Evolutionary conservation across 768 basidiomycete genomes (phyloP), one percentile per base, ranked within the genome.

Genomic region (Sporobolomyces roseus): DNA sequence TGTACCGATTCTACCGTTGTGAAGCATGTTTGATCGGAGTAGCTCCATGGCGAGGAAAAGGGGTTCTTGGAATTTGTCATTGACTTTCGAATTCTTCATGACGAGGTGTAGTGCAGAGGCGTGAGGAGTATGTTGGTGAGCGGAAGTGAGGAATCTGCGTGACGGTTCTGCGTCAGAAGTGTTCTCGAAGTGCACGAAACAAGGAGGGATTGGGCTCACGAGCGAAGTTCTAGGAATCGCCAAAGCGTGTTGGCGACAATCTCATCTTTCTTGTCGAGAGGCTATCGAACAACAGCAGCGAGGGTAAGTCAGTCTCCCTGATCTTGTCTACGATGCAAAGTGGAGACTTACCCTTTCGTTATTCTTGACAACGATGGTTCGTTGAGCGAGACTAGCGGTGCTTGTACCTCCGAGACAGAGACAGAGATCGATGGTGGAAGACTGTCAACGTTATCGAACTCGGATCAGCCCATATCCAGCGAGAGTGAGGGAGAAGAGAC

Each of bases 41-140:
- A 99, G 85, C 80, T 99, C 96, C 78, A 98, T 83, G 79, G 96
- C 92, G 77, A 98, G 80, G 78, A 92, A 98, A 1, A 98, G 81
- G 3, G 96, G 85, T 79, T 98, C 96, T 78, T 99, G 96, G 83
- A 98, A 97, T 80, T 96, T 96, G 83, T 99, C 96, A 78, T 93
- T 96, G 74, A 97, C 80, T 45, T 89, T 85, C 9, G 90, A 86
- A 38, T 82, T 83, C 73, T 85, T 84, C 77, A 93, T 82, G 21
- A 91, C 91, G 32, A 83, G 84, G 79, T 90, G 85, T 85, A 97
- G 91, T 12, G 96, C 96, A 65, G 91, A 86, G 48, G 93, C 93
- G 75, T 96, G 82, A 38, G 90, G 83, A 5, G 91, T 90, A 77
- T 96, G 94, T 45, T 84, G 86, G 79, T 98, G 94, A 6, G 88